These are phyloP conservation scores for Colletotrichum eleusines DNA, from an alignment of 2,329 filamentous ascomycete species.

Conservation along the genomic window DNA sequence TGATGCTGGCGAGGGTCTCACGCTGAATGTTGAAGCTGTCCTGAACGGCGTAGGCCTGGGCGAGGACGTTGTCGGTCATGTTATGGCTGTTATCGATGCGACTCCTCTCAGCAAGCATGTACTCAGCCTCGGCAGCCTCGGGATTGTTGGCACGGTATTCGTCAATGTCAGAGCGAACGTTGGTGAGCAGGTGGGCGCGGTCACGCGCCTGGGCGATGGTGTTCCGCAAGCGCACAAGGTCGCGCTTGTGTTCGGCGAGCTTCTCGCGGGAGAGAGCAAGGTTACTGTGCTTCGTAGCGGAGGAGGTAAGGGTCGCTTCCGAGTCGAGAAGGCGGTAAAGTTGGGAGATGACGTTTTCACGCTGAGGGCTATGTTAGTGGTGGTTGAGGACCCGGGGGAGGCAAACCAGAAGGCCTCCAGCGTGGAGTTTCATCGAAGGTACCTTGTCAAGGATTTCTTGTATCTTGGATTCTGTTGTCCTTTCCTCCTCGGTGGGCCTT, in stretches of 20 bases:
- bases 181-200: constrained; percentile 89
- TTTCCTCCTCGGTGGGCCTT: constrained; percentile 88
- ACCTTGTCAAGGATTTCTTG: constrained; percentile 88
- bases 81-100: constrained; percentile 91
- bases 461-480: constrained; percentile 81
- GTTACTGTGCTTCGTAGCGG: constrained; percentile 97
- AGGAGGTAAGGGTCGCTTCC: constrained; percentile 86
- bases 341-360: constrained; percentile 84
- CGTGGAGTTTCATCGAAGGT: constrained; percentile 43
- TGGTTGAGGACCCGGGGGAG: not conserved
- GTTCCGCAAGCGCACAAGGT: constrained; percentile 80
- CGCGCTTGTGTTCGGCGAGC: constrained; percentile 85
- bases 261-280: constrained; percentile 92
- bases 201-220: constrained; percentile 83
- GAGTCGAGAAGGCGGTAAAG: constrained; percentile 92
- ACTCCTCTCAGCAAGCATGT: constrained; percentile 92
- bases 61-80: constrained; percentile 89
- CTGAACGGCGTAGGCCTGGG: constrained; percentile 96
- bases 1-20: constrained; percentile 89
- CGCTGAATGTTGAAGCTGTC: constrained; percentile 90
- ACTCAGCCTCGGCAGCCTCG: constrained; percentile 88
- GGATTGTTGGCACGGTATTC: constrained; percentile 88
- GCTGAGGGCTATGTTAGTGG: constrained; percentile 61
- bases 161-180: constrained; percentile 92
- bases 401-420: not conserved